Evolutionary conservation across 257 asterid species (phyloP), one percentile per base, ranked within the genome.

Genomic region (Craterostigma plantagineum): DNA sequence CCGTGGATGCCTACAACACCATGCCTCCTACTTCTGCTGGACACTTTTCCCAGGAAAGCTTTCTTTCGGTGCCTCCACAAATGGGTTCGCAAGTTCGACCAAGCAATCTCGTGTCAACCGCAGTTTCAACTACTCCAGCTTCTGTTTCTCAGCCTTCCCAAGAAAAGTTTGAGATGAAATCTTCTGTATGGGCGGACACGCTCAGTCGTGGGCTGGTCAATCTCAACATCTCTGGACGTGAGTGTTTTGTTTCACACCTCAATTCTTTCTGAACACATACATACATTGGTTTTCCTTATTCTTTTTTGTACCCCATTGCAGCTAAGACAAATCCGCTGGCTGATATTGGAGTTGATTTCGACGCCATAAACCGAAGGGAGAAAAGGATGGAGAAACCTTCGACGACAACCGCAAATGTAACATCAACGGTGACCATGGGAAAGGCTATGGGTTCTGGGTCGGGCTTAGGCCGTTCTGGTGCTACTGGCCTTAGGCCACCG

Each of bases 391-490:
- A 83, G 55, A 83, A 83, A 58, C 94, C 30, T 6, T 23, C 30
- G 2, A 6, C 30, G 6, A 23, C 92, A 46, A 57, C 77, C 11
- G 33, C n/a, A n/a, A n/a, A 80, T 4, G 71, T 51, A 30, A 68
- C 73, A 38, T 83, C 99, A 16, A 90, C 77, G 7, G 48, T 83
- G 34, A 71, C 63, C 48, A 83, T 90, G 96, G 99, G 99, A 41
- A 79, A 83, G 66, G 96, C 96, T 35, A 90, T 90, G 99, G 99
- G 99, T 40, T 68, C 85, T 13, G 95, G 99, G 62, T 74, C 95
- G 49, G 99, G 99, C 36, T 54, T 79, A 35, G 99, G 94, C 27
- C 82, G 85, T 35, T 79, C 79, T 56, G 92, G 94, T 62, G 92
- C 85, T 0, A 59, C 71, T 57, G 70, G 57, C 48, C 60, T 77